phyloP scores from a whole-genome alignment of 768 basidiomycete genomes.

The Tulasnella sp. region DNA sequence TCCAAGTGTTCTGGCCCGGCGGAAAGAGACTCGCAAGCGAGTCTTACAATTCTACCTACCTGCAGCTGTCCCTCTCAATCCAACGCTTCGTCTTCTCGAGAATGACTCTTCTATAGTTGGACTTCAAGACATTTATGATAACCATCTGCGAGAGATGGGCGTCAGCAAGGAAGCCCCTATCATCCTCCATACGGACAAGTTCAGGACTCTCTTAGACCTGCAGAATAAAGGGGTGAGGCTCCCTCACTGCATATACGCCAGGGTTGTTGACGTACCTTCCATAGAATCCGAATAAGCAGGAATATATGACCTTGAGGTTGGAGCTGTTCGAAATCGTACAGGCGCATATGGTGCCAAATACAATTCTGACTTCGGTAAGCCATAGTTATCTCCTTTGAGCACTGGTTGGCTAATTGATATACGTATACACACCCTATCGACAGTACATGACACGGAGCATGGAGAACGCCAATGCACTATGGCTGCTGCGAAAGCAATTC shows the following conservation, averaged over 20 bases:
- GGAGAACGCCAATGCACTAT: slow-evolving; percentile 72
- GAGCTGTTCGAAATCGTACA: slow-evolving; percentile 84
- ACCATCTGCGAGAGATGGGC: slow-evolving; percentile 64
- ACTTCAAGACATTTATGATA: slow-evolving; percentile 89
- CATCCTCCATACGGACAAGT: slow-evolving; percentile 74
- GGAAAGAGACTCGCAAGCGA: slow-evolving; percentile 88
- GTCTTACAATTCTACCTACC: slow-evolving; percentile 89
- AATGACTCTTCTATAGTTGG: slow-evolving; percentile 86
- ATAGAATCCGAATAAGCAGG: slow-evolving; percentile 23
- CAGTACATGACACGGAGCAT: slow-evolving; percentile 91
- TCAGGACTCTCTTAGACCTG: slow-evolving; percentile 34
- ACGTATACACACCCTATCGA: neutral
- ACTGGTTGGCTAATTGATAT: neutral
- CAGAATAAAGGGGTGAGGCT: slow-evolving; percentile 17
- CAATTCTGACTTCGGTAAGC: slow-evolving; percentile 69
- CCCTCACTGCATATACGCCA: neutral
- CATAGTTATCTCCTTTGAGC: neutral
- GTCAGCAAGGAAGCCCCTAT: slow-evolving; percentile 83
- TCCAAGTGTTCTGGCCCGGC: slow-evolving; percentile 63
- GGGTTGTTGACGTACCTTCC: neutral
- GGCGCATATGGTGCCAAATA: slow-evolving; percentile 81
- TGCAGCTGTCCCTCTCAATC: slow-evolving; percentile 71
- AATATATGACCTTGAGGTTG: slow-evolving; percentile 62
- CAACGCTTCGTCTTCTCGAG: slow-evolving; percentile 74
- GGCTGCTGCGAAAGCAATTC: slow-evolving; percentile 97